Percentiles rank a stretch among this genome's conserved stretches.
Evolutionary conservation across 306 rosid genomes (phyloP).

Genomic region (Luffa acutangula): DNA sequence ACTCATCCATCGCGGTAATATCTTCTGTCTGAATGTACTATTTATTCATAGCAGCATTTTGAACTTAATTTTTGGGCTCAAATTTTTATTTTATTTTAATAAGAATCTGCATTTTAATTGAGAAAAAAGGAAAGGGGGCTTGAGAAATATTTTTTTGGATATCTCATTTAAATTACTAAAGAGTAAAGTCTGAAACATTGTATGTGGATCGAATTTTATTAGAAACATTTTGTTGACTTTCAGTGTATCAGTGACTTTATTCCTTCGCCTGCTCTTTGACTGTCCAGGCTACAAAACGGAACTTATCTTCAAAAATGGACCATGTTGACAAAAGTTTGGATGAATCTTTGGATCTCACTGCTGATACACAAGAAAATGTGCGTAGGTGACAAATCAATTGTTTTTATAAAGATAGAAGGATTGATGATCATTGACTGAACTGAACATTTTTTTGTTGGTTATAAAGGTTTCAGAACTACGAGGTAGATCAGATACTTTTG

Average conservation of each 20-base stretch:
- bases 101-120: too few species aligned
- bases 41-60: background rate
- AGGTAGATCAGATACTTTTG: constrained; percentile 28
- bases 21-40: background rate
- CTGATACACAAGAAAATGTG: constrained; percentile 48
- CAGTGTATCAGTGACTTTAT: background rate
- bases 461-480: constrained; percentile 47
- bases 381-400: background rate
- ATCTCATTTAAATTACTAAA: background rate
- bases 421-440: background rate
- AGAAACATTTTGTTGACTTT: background rate
- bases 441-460: background rate
- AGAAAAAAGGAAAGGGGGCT: too few species aligned
- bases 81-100: too few species aligned
- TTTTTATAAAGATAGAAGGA: background rate
- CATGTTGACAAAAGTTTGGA: constrained; percentile 42
- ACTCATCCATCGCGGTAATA: constrained; percentile 58
- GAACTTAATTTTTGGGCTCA: background rate
- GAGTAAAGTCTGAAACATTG: background rate
- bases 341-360: constrained; percentile 34
- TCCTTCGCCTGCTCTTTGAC: background rate
- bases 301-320: constrained; percentile 50
- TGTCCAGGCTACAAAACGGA: constrained; percentile 57
- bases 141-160: background rate
- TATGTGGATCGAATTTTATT: background rate